Evolutionary conservation across 2,329 filamentous ascomycete genomes (phyloP), one percentile per base, ranked within the genome.

Genomic region (Sphaerulina musiva): DNA sequence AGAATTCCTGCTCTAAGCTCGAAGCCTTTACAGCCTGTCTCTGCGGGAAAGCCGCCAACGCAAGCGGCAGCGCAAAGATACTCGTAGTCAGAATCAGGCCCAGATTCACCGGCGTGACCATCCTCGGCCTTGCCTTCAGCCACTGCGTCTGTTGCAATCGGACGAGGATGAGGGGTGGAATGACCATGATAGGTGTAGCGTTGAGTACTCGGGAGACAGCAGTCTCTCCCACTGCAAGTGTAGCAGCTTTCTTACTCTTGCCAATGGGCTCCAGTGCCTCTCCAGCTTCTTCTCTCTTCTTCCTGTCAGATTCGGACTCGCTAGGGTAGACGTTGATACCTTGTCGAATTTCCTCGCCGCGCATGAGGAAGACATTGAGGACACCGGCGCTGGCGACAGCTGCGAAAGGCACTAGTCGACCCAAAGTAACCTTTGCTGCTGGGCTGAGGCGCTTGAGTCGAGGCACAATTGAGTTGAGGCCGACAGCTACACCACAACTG

Each of bases 341-440:
- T 57, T 82, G 82, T 66, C 87, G 81, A 65, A 98, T 97, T 75
- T 98, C 93, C 72, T 96, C 92, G 59, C 89, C 86, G 56, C 93
- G 89, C 93, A 98, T 98, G 52, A 98, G 81, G 73, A 96, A 95
- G 26, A 96, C 93, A 72, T 98, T 98, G 59, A 98, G 79, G 1
- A 85, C 89, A 66, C 90, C 91, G 3, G 93, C 93, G 55, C 84
- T 87, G 31, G 92, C 92, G 9, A 98, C 93, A 10, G 93, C 93
- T 0, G 92, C 93, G 68, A 98, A 98, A 26, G 93, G 93, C 6
- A 97, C 91, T 7, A 98, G 81, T n/a, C 93, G 85, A 51, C 83
- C 80, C 2, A 97, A 82, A 17, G 95, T 82, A 39, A 85, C 79
- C 57, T 84, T 84, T 2, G 91, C 87, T 50, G 82, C 82, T 0